Base-by-base conservation (phyloP, 441 rosid species). In the Capsella rubella region DNA sequence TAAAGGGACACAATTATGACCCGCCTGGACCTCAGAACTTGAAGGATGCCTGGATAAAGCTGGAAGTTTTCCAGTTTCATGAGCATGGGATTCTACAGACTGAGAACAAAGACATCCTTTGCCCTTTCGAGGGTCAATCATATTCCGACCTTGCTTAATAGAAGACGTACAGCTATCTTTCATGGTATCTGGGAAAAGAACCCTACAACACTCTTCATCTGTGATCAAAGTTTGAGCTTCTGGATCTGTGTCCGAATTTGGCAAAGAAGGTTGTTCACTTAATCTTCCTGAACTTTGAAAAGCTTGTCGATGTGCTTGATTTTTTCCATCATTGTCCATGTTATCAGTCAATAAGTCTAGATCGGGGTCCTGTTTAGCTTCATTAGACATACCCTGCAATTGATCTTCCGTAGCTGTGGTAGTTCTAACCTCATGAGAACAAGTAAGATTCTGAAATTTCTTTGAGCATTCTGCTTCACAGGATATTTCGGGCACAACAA, bases 151-250 rank as follows among this genome's bases (percentile, higher is more conserved):
- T 74, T 83, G 78, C 12, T 78, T 75, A 58, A 71, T 87, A 57
- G 89, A 67, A 65, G 86, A 55, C 71, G 81, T 80, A 63, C 68
- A 50, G 53, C 77, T 80, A 73, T 78, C 81, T 46, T 73, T 85
- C 55, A 76, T 67, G 67, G 80, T 84, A 65, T 91, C 92, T 1
- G 89, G 82, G 61, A 93, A 91, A 71, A 93, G 84, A 77, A 84
- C 83, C 85, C 84, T 85, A 79, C 97, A 93, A 74, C 95, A 91
- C 81, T 91, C 98, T 75, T 89, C 97, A 77, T 96, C 97, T 18
- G 97, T 80, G 78, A 89, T 84, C 82, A 90, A 79, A 63, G 86
- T 75, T 32, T 84, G 83, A 62, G 87, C 90, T 71, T 82, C 78
- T 75, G 80, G 84, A 37, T 73, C 75, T 32, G 71, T 65, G 46